A percentile compares a stretch with the other conserved stretches of the same genome.
Conservation (phyloP, 2,329 filamentous ascomycete genomes). For the Colletotrichum sp. region DNA sequence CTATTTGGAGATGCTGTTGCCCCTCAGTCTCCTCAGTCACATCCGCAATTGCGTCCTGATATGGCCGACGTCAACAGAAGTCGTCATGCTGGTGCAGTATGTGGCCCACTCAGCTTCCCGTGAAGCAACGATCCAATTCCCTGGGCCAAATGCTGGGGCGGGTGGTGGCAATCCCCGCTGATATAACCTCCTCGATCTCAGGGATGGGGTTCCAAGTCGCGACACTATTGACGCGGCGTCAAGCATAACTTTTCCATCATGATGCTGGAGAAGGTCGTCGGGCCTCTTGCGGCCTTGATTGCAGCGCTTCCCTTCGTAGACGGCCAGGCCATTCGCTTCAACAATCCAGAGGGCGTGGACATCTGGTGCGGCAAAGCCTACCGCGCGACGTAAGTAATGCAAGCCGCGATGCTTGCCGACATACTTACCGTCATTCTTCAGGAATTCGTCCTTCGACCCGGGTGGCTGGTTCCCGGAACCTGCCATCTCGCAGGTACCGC, state of each 20-base stretch:
- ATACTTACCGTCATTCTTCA: neutral
- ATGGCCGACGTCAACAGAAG: neutral
- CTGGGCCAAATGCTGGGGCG: neutral
- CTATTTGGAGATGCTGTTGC: neutral
- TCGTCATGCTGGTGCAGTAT: neutral
- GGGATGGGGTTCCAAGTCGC: neutral
- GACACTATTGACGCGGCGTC: neutral
- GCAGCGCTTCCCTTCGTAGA: neutral
- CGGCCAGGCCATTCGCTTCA: slow-evolving; percentile 9
- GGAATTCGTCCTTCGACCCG: slow-evolving; percentile 46
- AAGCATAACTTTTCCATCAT: neutral
- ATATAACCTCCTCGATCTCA: neutral
- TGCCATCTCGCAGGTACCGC: slow-evolving; percentile 31
- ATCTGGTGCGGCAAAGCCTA: slow-evolving; percentile 20
- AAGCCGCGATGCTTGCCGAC: neutral
- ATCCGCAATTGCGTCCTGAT: neutral
- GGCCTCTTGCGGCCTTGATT: neutral
- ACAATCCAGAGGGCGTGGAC: slow-evolving; percentile 12
- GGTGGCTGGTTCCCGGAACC: slow-evolving; percentile 48
- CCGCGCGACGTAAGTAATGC: slow-evolving; percentile 2
- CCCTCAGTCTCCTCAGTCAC: neutral
- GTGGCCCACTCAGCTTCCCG: neutral
- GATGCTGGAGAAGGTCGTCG: neutral
- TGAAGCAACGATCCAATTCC: slow-evolving; percentile 1
- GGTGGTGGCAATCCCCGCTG: neutral